Evolutionary conservation across 2,329 filamentous ascomycete genomes (phyloP).

Genomic region (Fusarium coicis): DNA sequence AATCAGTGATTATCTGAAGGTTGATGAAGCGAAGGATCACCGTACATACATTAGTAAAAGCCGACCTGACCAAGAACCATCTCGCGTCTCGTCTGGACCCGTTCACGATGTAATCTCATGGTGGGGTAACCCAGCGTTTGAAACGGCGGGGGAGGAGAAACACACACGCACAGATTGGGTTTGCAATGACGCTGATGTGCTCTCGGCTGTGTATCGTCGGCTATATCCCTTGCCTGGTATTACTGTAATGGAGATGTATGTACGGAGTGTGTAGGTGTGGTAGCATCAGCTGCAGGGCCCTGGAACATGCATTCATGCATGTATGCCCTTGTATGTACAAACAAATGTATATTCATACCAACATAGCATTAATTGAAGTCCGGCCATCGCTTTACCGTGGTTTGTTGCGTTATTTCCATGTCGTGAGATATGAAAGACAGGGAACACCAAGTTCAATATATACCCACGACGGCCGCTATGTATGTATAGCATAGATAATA

Average conservation of each 20-base stretch:
- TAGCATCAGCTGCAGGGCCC: constrained; percentile 26
- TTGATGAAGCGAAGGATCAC: constrained; percentile 25
- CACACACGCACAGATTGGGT: background rate
- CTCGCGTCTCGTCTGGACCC: constrained; percentile 5
- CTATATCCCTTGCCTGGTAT: constrained; percentile 17
- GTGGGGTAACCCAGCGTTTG: constrained; percentile 31
- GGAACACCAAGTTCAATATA: background rate
- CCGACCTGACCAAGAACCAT: constrained; percentile 6
- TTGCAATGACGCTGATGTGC: constrained; percentile 14
- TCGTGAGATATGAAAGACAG: constrained; percentile 2
- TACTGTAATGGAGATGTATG: background rate
- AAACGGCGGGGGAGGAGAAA: constrained; percentile 34
- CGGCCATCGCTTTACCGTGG: constrained; percentile 2
- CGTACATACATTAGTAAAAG: constrained; percentile 17
- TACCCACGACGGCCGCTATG: background rate
- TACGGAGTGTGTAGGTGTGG: background rate
- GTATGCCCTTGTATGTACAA: background rate
- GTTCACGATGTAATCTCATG: constrained; percentile 15
- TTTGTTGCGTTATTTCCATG: constrained; percentile 4
- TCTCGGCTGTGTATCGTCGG: constrained; percentile 10
- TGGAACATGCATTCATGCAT: background rate
- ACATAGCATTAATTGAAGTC: background rate
- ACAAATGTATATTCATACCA: background rate
- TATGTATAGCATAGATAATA: background rate
- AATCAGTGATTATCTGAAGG: background rate